Evolutionary conservation across 177 flowering plant genomes (phyloP), one percentile per base, ranked within the genome.

Genomic region (Vitis hybrid): DNA sequence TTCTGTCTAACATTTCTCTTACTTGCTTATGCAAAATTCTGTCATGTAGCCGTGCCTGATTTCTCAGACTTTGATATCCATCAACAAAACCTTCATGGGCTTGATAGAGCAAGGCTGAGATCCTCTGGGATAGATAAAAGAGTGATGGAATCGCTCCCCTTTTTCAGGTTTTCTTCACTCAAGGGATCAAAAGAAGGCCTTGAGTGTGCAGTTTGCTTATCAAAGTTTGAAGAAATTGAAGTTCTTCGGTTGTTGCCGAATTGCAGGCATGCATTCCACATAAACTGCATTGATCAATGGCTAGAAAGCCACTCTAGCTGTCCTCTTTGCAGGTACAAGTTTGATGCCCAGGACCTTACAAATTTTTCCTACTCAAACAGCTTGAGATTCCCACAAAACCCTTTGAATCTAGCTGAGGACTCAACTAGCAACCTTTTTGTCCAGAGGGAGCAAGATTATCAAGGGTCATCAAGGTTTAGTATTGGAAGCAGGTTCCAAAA

Each of bases 181-280:
- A 86, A 69, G 62, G 99, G 99, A 0, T 79, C 88, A 3, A 93
- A 59, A 65, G 82, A 86, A 68, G 99, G 97, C 62, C 81, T 91
- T 0, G 94, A 91, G 71, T 91, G 94, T 55, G 79, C 90, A 0
- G 94, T 91, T 14, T 91, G 94, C 64, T 55, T 89, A 11, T 86
- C 97, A 0, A 83, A 77, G 65, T 91, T 89, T 64, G 89, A 86
- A 73, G 94, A 86, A 0, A 51, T 62, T 7, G 94, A 91, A 69
- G 57, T 87, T 33, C 88, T 91, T 3, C 65, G 94, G 13, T 73
- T 91, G 54, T 69, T 89, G 57, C 97, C 97, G 9, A 86, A 82
- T 66, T 91, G 97, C 73, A 89, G 79, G 65, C 97, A 91, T 64
- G 92, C 92, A 7, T 91, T 91, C 50, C 97, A 91, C 68, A 82